Percentiles rank a stretch among this genome's conserved stretches.
phyloP scores from a whole-genome alignment of 2,329 filamentous ascomycete species.

The Penicillium sp. region DNA sequence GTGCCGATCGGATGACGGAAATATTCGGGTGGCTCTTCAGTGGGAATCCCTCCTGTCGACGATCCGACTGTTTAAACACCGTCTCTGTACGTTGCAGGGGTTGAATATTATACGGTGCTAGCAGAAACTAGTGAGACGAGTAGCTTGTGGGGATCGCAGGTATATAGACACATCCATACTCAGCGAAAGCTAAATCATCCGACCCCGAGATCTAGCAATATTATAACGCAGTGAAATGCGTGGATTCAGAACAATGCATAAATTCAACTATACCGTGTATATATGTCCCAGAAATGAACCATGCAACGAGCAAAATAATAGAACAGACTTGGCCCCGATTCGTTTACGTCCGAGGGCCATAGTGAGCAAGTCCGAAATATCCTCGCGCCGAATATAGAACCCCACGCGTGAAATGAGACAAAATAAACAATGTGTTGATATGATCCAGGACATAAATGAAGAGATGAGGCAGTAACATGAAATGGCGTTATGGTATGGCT shows the following conservation, averaged over 20 bases:
- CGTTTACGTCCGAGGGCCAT: conserved; percentile 7
- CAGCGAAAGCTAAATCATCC: not conserved
- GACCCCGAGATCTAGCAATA: not conserved
- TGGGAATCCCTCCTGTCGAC: not conserved
- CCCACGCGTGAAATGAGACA: not conserved
- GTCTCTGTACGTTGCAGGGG: not conserved
- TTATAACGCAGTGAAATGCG: not conserved
- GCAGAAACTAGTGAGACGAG: not conserved
- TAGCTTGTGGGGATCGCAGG: not conserved
- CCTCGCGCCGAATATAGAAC: not conserved
- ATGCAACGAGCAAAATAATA: not conserved
- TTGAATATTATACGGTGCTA: not conserved
- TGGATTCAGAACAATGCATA: not conserved
- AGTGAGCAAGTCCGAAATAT: conserved; percentile 1
- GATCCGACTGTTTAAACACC: not conserved
- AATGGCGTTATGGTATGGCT: conserved; percentile 1
- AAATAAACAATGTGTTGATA: not conserved
- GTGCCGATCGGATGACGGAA: too few species aligned
- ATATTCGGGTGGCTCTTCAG: not conserved
- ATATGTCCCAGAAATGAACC: not conserved
- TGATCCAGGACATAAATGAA: not conserved
- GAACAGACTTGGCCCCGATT: not conserved
- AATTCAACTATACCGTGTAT: not conserved
- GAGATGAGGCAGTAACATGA: not conserved
- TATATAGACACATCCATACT: not conserved